Base-by-base conservation (phyloP, 192 early-diverging fungal genomes). In the Phlyctochytrium planicorne region DNA sequence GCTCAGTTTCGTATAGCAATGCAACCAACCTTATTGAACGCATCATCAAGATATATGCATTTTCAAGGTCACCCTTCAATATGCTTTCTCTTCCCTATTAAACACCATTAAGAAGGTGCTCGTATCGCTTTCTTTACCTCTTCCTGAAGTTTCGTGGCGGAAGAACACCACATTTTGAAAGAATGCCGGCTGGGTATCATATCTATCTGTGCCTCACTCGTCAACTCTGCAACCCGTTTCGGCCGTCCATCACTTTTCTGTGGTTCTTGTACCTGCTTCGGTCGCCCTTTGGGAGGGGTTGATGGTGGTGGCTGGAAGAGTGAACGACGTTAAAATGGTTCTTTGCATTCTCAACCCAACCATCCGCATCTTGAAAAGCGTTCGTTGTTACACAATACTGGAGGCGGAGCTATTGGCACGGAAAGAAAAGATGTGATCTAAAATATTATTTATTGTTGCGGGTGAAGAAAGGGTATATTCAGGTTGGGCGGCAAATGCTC, bases 1-100 rank as follows among this genome's bases (percentile, higher is more conserved):
- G 12, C 12, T 50, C 12, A 50, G 40, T n/a, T n/a, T n/a, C n/a
- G n/a, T n/a, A n/a, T n/a, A n/a, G n/a, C n/a, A n/a, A n/a, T n/a
- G n/a, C n/a, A n/a, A n/a, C n/a, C n/a, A 47, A 73, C 60, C 63
- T 69, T 2, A 73, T 63, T 30, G 60, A 69, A 40, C 50, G 34
- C 62, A 76, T 33, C 34, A 72, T 47, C n/a, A 57, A 47, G 37
- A 76, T 61, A 59, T 72, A 76, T 25, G 72, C 53, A 4, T 76
- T 35, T 10, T 76, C 75, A 14, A 64, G 34, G 30, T 67, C 35
- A 29, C 52, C 53, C 30, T 56, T 36, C 14, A 59, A 24, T 17
- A 35, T 47, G 4, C 55, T 61, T 12, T 70, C 68, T 16, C 30
- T 6, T 27, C 60, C 68, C 68, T 70, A 47, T 65, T 65, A 23